Evolutionary conservation across 257 asterid genomes (phyloP), one percentile per base, ranked within the genome.

Genomic region (Solanum pennellii): DNA sequence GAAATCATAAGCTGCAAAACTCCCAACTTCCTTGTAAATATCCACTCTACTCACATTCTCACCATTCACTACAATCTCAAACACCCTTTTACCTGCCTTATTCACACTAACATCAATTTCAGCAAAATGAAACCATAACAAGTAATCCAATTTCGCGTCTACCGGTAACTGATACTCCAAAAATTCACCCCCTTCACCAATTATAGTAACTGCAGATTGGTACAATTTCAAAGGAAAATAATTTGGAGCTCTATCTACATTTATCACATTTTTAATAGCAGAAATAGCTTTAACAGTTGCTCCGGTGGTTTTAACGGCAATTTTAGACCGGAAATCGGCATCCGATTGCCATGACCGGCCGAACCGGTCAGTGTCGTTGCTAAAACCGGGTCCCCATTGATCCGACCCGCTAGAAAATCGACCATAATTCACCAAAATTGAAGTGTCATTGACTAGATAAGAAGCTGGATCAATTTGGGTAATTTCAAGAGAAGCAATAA

Each of bases 361-460:
- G 44, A 97, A 94, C 35, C 88, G 49, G 86, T 97, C 99, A 2
- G 98, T 92, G 77, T 97, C 99, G 52, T 95, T 96, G 52, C 91
- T 96, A 88, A 97, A 95, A 2, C 99, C 99, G 20, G 98, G 96
- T 2, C 99, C 99, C 99, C 99, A 97, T 87, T 94, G 94, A 45
- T 87, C 95, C 83, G 99, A 93, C 52, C 99, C 98, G 83, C 95
- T 89, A 1, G 98, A 93, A 62, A 97, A 93, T 21, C 99, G 86
- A 11, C 98, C 99, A 80, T 97, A 97, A 77, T 96, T 96, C 6
- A 97, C 97, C 83, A 97, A 84, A 62, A 88, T 88, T 42, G 27
- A 69, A 4, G 84, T 73, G 56, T 87, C 89, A 23, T 89, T 79
- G 77, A 91, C 90, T 16, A 90, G 71, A 87, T 97, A 97, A 41